A percentile compares a stretch with the other conserved stretches of the same genome.
Conservation (phyloP, 495 filamentous ascomycete species). For the Hyaloscypha variabilis region DNA sequence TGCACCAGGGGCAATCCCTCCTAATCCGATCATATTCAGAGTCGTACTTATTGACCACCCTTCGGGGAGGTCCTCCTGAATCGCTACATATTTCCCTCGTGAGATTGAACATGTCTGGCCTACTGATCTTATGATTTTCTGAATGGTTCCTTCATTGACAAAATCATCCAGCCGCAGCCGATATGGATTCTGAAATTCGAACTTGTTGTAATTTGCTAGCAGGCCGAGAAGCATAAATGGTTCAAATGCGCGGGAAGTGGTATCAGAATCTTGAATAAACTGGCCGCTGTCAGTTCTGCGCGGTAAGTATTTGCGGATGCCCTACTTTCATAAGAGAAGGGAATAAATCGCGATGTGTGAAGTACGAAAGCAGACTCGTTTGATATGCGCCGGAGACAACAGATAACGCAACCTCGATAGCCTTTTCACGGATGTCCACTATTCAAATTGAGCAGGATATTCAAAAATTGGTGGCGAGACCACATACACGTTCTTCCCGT, state of each 20-base stretch:
- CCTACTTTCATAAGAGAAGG: conserved; percentile 91
- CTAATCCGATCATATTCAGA: conserved; percentile 82
- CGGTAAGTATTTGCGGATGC: neutral
- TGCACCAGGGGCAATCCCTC: conserved; percentile 69
- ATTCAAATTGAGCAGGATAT: neutral
- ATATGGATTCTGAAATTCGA: conserved; percentile 98
- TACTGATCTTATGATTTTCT: conserved; percentile 76
- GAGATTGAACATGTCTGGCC: conserved; percentile 66
- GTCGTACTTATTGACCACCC: conserved; percentile 85
- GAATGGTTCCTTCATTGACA: conserved; percentile 87
- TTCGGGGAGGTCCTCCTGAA: conserved; percentile 90
- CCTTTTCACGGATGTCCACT: conserved; percentile 78
- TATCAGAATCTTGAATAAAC: conserved; percentile 85
- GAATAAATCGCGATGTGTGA: conserved; percentile 93
- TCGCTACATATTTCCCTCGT: conserved; percentile 78
- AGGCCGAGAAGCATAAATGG: conserved; percentile 85
- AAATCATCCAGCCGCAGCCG: conserved; percentile 95
- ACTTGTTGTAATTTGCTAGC: conserved; percentile 99
- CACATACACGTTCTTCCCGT: conserved; percentile 71
- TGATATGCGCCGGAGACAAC: conserved; percentile 92
- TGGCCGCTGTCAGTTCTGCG: conserved; percentile 38
- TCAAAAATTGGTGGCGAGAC: neutral
- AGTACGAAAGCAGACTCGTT: conserved; percentile 90
- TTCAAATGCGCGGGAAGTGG: conserved; percentile 60
- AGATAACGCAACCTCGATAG: conserved; percentile 78